Base-by-base conservation (phyloP, 129 eudicot genomes). In the Tagetes patula region DNA sequence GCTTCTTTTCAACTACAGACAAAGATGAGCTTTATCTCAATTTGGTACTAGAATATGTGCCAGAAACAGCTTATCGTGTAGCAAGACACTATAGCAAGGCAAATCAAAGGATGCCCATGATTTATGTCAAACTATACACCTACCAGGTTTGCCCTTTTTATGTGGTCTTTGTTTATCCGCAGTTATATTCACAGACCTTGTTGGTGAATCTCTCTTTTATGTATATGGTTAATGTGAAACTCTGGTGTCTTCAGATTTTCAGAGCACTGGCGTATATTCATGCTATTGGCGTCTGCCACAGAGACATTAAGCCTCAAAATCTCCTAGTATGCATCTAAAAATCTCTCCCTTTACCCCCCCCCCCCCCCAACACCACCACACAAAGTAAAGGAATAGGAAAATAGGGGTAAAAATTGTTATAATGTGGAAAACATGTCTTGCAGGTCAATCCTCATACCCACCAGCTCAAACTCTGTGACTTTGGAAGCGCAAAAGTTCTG, bases 401-500 rank as follows among this genome's bases (percentile, higher is more conserved):
- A 10, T n/a, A 62, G 45, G 36, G 5, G 32, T 69, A 12, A 34
- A 67, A 33, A 8, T 20, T 30, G 27, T 70, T 59, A 20, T 48
- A 61, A 69, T 27, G 13, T 34, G 5, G 41, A 42, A 46, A 53
- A 48, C 40, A 12, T 58, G 60, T 41, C 58, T 53, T 79, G 74
- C 87, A 90, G 96, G 94, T 88, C 52, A 88, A 91, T 86, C 95
- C 95, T 6, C 97, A 87, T 55, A 91, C 95, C 46, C 97, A 91
- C 84, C 97, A 91, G 69, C 84, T 91, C 49, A 91, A 91, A 65
- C 81, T 91, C 31, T 88, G 95, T 11, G 97, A 91, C 74, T 91
- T 91, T 80, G 95, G 97, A 74, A 91, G 95, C 58, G 97, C 97
- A 34, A 91, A 91, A 91, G 92, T 88, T 77, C 83, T 91, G 91